A percentile compares a stretch with the other conserved stretches of the same genome.
Conservation (phyloP, 2,329 filamentous ascomycete species). For the Calonectria crousiana region DNA sequence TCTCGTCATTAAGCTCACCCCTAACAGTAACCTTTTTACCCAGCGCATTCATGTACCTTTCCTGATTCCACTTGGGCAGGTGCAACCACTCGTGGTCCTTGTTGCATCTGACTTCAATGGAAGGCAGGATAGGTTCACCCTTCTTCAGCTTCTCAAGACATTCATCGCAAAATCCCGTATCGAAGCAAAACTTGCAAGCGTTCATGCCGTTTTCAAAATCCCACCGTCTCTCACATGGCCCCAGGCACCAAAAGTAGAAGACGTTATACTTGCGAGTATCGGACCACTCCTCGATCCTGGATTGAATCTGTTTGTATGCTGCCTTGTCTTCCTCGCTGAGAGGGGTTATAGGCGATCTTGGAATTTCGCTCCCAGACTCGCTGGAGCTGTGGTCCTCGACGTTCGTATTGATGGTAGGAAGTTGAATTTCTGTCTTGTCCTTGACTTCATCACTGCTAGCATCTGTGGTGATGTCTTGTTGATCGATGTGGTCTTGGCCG, state of each 20-base stretch:
- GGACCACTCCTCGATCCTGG: neutral
- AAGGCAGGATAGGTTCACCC: neutral
- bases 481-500: neutral
- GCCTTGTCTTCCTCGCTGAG: neutral
- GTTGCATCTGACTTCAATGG: neutral
- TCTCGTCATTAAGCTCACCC: neutral
- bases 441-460: neutral
- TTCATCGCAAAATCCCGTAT: neutral
- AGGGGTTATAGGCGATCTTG: neutral
- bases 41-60: neutral
- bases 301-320: neutral
- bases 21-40: neutral
- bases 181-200: neutral
- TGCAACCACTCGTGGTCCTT: neutral
- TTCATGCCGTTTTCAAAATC: neutral
- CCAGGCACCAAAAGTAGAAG: conserved; percentile 2
- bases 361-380: neutral
- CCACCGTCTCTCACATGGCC: neutral
- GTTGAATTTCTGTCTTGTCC: too few relatives aligned
- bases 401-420: neutral
- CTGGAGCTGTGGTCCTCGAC: neutral
- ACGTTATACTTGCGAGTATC: neutral
- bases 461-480: neutral
- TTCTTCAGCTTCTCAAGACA: neutral
- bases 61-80: neutral